Percentiles rank a stretch among this genome's conserved stretches.
Conservation (phyloP, 805 yeast species). For the Ogataea minuta region DNA sequence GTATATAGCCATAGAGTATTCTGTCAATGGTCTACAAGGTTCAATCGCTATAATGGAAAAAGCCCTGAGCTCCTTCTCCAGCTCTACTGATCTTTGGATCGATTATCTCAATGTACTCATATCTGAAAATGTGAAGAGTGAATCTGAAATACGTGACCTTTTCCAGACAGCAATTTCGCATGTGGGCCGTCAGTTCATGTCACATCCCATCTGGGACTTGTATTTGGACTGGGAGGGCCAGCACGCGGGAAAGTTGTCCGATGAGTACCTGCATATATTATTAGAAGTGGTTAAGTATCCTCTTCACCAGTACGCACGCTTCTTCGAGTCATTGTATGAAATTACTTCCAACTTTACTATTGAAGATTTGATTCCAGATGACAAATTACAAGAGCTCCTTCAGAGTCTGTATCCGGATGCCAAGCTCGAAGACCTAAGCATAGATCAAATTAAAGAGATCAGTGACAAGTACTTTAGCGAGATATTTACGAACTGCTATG, state of each 20-base stretch:
- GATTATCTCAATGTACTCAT: conserved; percentile 58
- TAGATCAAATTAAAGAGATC: conserved; percentile 23
- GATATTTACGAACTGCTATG: conserved; percentile 47
- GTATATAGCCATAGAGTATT: conserved; percentile 53
- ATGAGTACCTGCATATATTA: conserved; percentile 41
- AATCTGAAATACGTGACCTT: conserved; percentile 35
- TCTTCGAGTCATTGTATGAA: conserved; percentile 51
- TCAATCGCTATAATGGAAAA: conserved; percentile 46
- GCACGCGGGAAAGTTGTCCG: conserved; percentile 33
- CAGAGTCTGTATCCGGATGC: conserved; percentile 13
- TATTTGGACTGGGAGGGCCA: conserved; percentile 60
- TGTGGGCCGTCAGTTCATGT: conserved; percentile 70
- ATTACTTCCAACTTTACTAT: conserved; percentile 36
- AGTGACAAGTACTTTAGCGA: conserved; percentile 44
- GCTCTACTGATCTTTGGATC: conserved; percentile 64
- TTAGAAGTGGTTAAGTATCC: conserved; percentile 57
- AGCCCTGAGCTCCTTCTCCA: conserved; percentile 51
- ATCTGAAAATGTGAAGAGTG: conserved; percentile 37
- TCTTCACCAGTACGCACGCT: conserved; percentile 81
- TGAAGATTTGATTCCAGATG: conserved; percentile 31
- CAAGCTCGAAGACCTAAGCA: conserved; percentile 14
- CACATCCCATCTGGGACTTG: conserved; percentile 83
- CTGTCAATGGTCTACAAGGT: conserved; percentile 51
- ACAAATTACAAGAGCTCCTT: conserved; percentile 31
- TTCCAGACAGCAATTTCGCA: conserved; percentile 48